A percentile compares a stretch with the other conserved stretches of the same genome.
phyloP scores from a whole-genome alignment of 2,329 filamentous ascomycete genomes.

The Penicillium janthinellum region DNA sequence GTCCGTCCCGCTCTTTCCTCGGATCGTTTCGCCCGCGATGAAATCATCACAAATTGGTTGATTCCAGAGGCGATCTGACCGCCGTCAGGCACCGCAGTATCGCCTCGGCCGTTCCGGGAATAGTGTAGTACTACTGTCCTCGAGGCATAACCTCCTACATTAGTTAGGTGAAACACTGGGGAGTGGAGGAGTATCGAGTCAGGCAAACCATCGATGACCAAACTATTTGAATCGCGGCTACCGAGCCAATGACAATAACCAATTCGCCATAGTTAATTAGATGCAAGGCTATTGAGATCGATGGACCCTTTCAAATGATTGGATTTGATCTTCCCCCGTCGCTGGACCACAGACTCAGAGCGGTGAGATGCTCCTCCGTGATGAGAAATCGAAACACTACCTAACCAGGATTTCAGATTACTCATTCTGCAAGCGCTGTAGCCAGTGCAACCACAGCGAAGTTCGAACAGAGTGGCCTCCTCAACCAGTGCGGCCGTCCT shows the following conservation, averaged over 20 bases:
- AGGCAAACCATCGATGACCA: constrained; percentile 17
- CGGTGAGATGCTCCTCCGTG: constrained; percentile 20
- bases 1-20: too few species aligned
- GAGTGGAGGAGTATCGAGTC: not conserved
- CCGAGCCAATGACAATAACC: not conserved
- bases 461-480: not conserved
- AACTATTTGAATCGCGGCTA: constrained; percentile 35
- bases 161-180: too few species aligned
- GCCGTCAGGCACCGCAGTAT: too few species aligned
- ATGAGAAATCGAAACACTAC: constrained; percentile 24
- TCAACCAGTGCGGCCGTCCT: constrained; percentile 25
- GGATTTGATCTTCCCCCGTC: not conserved
- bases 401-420: not conserved
- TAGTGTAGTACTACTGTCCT: too few species aligned
- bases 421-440: not conserved
- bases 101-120: too few species aligned
- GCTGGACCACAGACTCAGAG: constrained; percentile 1
- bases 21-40: not conserved
- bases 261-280: too few species aligned
- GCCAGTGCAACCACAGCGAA: not conserved
- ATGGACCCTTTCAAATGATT: not conserved
- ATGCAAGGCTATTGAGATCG: not conserved
- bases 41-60: not conserved
- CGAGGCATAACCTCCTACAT: too few species aligned
- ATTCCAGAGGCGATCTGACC: not conserved